Evolutionary conservation across 345 rosid genomes (phyloP), one percentile per base, ranked within the genome.

Genomic region (Eucalyptus polyanthemos): DNA sequence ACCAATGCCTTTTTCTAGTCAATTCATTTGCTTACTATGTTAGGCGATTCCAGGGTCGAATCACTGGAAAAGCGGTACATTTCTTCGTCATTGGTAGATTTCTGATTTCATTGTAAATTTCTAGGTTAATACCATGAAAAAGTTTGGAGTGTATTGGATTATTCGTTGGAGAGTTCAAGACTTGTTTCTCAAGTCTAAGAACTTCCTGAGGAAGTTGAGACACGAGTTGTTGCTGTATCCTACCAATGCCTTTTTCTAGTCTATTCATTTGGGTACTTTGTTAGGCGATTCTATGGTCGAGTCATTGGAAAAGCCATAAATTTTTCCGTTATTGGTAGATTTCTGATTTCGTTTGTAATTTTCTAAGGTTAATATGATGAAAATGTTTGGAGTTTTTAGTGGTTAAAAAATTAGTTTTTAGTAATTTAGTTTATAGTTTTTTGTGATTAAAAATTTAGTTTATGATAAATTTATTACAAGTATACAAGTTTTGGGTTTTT

Each of bases 391-490:
- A 15, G 0, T 29, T n/a, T 65, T 65, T 65, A 6, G 19, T n/a
- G 9, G 9, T 14, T 3, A 53, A 51, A 17, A 51, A 51, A 10
- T 47, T 45, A 45, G 0, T 45, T 45, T 9, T 45, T 0, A 11
- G 3, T 45, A 45, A 45, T 3, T 45, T 45, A 9, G 47, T 45
- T 0, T 45, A 10, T 45, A 10, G 49, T 9, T 45, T 45, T 51
- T 51, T 51, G 0, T 7, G 56, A 7, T 53, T 19, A 53, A 53
- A 19, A 53, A 53, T 0, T 53, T 19, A 53, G 0, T 8, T 19
- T 53, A 53, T 0, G 4, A 0, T 51, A 51, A 53, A 53, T 53
- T 7, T 53, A 53, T 53, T 5, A 19, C 0, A 2, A 0, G 0
- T 19, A 19, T 53, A 53, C 0, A 2, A 19, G 0, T 19, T 53